phyloP scores from a whole-genome alignment of 345 rosid species.

The Lepidium aucheri region DNA sequence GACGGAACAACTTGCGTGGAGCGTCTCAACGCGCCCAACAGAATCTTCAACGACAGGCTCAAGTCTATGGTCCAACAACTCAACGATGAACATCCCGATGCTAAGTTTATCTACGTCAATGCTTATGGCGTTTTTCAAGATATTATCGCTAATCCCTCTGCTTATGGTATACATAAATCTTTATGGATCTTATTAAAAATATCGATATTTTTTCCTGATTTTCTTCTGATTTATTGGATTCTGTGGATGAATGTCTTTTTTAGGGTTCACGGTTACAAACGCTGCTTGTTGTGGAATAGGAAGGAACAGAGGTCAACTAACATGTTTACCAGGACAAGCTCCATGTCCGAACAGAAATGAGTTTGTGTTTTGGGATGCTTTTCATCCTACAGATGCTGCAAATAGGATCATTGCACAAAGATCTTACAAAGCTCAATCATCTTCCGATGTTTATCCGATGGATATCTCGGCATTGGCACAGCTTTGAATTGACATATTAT shows the following conservation, averaged over 20 bases:
- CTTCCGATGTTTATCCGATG: slow-evolving; percentile 43
- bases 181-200: background rate
- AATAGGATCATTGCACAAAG: slow-evolving; percentile 41
- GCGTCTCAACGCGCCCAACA: slow-evolving; percentile 51
- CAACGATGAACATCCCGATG: slow-evolving; percentile 46
- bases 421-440: slow-evolving; percentile 39
- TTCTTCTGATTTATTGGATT: background rate
- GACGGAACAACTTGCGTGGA: slow-evolving; percentile 61
- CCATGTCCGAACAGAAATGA: slow-evolving; percentile 50
- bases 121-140: slow-evolving; percentile 74
- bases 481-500: slow-evolving; percentile 6
- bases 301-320: slow-evolving; percentile 63
- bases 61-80: slow-evolving; percentile 54
- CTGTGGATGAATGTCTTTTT: background rate
- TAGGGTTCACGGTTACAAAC: slow-evolving; percentile 47
- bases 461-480: slow-evolving; percentile 34
- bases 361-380: slow-evolving; percentile 67
- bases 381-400: slow-evolving; percentile 54
- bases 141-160: slow-evolving; percentile 37
- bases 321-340: slow-evolving; percentile 50
- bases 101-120: slow-evolving; percentile 56
- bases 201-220: too few relatives aligned
- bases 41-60: slow-evolving; percentile 65
- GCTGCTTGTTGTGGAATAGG: slow-evolving; percentile 68
- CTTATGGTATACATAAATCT: slow-evolving; percentile 29